Evolutionary conservation across 2,329 filamentous ascomycete species (phyloP), one percentile per base, ranked within the genome.

Genomic region (Sporothrix luriei): DNA sequence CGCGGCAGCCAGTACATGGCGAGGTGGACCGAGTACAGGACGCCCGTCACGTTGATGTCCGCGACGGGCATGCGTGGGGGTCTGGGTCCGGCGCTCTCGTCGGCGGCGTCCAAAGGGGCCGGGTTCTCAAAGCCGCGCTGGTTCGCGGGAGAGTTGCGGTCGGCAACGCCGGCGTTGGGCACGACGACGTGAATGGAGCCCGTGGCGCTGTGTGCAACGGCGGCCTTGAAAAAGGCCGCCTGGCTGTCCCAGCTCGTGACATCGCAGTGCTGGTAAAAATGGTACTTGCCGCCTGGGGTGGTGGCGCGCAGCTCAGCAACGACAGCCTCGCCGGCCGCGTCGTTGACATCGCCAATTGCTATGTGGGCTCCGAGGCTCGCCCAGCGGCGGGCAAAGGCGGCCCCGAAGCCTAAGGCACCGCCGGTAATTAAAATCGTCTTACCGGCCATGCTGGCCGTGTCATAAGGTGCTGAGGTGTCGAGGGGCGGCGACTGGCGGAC

Each of bases 221-320:
- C 87, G 55, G 83, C 79, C 65, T 85, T 85, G 80, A 91, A 91
- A 66, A 91, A 81, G 33, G 82, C 79, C 52, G 86, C 85, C 75
- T 91, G 88, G 5, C 84, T 86, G 59, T 86, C 80, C 87, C 88
- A 91, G 75, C 84, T 81, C 1, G 85, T 86, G 13, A 91, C 89
- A 77, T 91, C 85, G 79, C 87, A 88, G 74, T 84, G 80, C 57
- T 87, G 78, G 74, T 86, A 90, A 71, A 85, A 82, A 72, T 86
- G 83, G 43, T 83, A 82, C 19, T 83, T 78, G 66, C 78, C 74
- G 71, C 79, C 82, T n/a, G 77, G 80, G 38, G 77, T 81, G 68
- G 74, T 76, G 62, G 79, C 76, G 48, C 83, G 82, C 64, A 89
- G 77, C 40, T 83, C 79, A 16, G 83, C 82, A 6, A 86, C 83